Evolutionary conservation across 352 stramenopile genomes (phyloP).

Genomic region (Pythium utonaiense): DNA sequence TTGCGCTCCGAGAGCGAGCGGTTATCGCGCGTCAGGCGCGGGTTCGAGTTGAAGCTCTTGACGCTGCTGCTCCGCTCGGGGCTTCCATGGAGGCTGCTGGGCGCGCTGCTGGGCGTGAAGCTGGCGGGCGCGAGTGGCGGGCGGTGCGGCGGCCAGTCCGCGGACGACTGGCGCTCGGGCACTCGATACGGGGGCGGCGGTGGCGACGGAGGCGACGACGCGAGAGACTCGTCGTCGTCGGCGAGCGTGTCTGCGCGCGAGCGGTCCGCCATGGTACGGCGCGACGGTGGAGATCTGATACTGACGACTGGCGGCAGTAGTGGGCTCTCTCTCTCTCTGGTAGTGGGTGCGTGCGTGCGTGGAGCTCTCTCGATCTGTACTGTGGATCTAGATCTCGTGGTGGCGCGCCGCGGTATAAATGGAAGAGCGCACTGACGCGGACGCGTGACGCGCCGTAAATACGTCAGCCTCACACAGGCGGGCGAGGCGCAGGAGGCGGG

Average conservation of each 20-base stretch:
- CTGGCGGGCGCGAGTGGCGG: conserved; percentile 12
- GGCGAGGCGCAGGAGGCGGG: neutral
- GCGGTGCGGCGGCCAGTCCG: conserved; percentile 10
- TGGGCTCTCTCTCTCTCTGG: too few species aligned
- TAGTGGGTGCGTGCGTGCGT: neutral
- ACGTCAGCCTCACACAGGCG: neutral
- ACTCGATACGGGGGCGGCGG: conserved; percentile 10
- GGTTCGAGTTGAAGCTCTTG: conserved; percentile 9
- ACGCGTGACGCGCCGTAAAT: neutral
- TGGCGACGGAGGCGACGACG: neutral
- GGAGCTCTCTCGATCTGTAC: too few species aligned
- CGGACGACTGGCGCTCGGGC: conserved; percentile 18
- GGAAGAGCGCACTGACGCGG: conserved; percentile 8
- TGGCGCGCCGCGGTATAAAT: neutral
- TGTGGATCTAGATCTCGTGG: neutral
- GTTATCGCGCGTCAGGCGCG: conserved; percentile 17
- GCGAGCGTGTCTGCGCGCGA: neutral
- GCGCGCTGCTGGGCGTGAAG: conserved; percentile 14
- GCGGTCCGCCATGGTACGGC: conserved; percentile 1
- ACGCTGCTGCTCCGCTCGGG: conserved; percentile 5
- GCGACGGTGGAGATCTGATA: neutral
- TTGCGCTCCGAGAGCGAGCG: conserved; percentile 66
- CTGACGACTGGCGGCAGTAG: too few species aligned
- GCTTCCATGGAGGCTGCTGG: conserved; percentile 24
- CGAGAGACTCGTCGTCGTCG: too few species aligned